A percentile compares a stretch with the other conserved stretches of the same genome.
Conservation (phyloP, 768 basidiomycete species). For the Serendipita sp. region DNA sequence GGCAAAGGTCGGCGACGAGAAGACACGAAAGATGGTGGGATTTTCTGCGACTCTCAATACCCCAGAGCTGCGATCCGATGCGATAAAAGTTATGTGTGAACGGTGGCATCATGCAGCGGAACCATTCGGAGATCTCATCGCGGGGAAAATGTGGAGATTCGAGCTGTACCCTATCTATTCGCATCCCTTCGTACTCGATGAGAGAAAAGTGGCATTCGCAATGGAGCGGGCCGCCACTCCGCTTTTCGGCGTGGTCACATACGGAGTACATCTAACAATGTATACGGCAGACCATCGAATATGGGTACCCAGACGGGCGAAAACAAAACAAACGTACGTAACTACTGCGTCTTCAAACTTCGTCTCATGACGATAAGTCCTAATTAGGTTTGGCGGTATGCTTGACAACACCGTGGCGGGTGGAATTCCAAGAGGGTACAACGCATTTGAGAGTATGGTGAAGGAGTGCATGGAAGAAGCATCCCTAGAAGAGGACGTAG, state of each 20-base stretch:
- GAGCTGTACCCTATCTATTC: constrained; percentile 72
- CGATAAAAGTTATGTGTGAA: constrained; percentile 52
- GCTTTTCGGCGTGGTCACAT: constrained; percentile 79
- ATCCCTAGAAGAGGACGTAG: constrained; percentile 51
- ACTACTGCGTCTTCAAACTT: background rate
- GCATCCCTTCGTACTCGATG: constrained; percentile 51
- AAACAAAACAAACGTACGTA: constrained; percentile 77
- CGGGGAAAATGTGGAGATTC: constrained; percentile 65
- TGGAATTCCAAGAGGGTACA: constrained; percentile 71
- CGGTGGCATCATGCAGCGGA: constrained; percentile 52
- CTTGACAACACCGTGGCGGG: constrained; percentile 89
- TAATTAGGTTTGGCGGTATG: constrained; percentile 27
- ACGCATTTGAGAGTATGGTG: constrained; percentile 54
- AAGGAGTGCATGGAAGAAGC: constrained; percentile 95
- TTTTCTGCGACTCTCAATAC: constrained; percentile 39
- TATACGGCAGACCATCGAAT: constrained; percentile 46
- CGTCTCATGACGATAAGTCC: background rate
- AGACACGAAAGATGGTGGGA: constrained; percentile 22
- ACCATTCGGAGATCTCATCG: constrained; percentile 48
- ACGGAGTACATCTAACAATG: constrained; percentile 81
- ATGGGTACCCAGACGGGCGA: constrained; percentile 79
- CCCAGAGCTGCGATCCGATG: constrained; percentile 40
- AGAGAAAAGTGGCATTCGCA: constrained; percentile 40
- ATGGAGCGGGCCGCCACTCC: constrained; percentile 83
- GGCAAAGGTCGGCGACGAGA: constrained; percentile 3